phyloP scores from a whole-genome alignment of 1,139 yeast genomes.

The Debaryomyces udenii region DNA sequence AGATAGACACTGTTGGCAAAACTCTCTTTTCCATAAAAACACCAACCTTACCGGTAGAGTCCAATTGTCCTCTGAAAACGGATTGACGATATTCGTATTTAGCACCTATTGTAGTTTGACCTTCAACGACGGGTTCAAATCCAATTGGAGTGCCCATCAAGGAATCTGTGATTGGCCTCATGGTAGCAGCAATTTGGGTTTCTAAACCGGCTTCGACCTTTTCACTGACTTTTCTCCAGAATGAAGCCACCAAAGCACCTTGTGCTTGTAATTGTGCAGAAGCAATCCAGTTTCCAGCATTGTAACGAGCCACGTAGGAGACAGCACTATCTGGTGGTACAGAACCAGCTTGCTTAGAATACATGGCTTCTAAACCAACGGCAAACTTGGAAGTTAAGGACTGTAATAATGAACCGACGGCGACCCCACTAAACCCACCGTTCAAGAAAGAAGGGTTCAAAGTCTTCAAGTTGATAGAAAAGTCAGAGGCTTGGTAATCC shows the following conservation, averaged over 20 bases:
- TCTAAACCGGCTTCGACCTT: conserved; percentile 97
- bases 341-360: conserved; percentile 73
- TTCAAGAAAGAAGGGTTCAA: conserved; percentile 83
- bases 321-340: conserved; percentile 93
- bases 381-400: conserved; percentile 82
- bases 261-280: conserved; percentile 93
- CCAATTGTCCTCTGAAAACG: conserved; percentile 93
- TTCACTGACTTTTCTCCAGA: conserved; percentile 91
- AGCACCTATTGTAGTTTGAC: conserved; percentile 92
- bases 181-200: conserved; percentile 79
- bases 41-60: conserved; percentile 87
- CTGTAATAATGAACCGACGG: conserved; percentile 89
- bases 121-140: conserved; percentile 81
- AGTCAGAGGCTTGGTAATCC: conserved; percentile 89
- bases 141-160: conserved; percentile 83
- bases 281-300: conserved; percentile 87
- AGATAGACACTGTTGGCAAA: conserved; percentile 84
- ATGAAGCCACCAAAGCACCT: conserved; percentile 86
- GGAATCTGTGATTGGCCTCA: conserved; percentile 79
- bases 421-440: conserved; percentile 76
- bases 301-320: conserved; percentile 89
- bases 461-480: conserved; percentile 84
- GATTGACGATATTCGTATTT: conserved; percentile 98
- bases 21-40: conserved; percentile 93
- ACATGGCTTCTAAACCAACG: conserved; percentile 90